Percentiles rank a stretch among this genome's conserved stretches.
These are phyloP conservation scores for Malus hybrid DNA, from an alignment of 331 rosid species.

Conservation along the genomic window DNA sequence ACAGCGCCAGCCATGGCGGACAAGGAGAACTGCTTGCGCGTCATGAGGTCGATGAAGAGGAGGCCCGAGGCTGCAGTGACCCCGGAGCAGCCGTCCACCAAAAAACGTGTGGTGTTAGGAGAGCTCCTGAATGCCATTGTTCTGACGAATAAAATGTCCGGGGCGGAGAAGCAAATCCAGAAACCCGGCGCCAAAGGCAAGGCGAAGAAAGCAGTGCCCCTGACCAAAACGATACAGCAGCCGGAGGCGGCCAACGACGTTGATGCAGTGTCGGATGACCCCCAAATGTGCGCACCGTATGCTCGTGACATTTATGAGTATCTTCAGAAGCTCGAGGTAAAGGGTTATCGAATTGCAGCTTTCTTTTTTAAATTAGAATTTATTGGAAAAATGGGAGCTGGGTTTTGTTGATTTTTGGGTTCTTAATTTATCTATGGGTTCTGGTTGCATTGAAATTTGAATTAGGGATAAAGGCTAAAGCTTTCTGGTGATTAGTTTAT, in stretches of 20 bases:
- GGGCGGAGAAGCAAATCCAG: not conserved
- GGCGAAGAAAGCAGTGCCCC: slow-evolving; percentile 4
- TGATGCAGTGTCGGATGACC: slow-evolving; percentile 20
- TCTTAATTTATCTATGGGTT: not conserved
- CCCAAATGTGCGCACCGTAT: slow-evolving; percentile 39
- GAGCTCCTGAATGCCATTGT: slow-evolving; percentile 25
- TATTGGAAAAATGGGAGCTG: not conserved
- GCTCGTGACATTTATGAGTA: slow-evolving; percentile 38
- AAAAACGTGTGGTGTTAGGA: slow-evolving; percentile 39
- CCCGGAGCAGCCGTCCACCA: slow-evolving; percentile 6
- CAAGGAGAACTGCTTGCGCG: slow-evolving; percentile 26
- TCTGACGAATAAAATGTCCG: not conserved
- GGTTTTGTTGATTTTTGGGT: not conserved
- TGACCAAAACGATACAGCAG: too few species aligned
- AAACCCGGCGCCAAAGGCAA: slow-evolving; percentile 5
- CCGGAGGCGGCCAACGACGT: not conserved
- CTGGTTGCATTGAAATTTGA: not conserved
- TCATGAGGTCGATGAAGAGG: slow-evolving; percentile 32
- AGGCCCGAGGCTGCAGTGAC: slow-evolving; percentile 12
- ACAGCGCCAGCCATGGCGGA: slow-evolving; percentile 8
- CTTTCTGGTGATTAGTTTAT: not conserved
- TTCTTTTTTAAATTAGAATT: not conserved
- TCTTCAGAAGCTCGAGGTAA: slow-evolving; percentile 43
- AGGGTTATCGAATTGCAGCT: not conserved
- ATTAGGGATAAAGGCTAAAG: not conserved